phyloP scores from a whole-genome alignment of 2,329 filamentous ascomycete species.

The Albophoma yamanashiensis region DNA sequence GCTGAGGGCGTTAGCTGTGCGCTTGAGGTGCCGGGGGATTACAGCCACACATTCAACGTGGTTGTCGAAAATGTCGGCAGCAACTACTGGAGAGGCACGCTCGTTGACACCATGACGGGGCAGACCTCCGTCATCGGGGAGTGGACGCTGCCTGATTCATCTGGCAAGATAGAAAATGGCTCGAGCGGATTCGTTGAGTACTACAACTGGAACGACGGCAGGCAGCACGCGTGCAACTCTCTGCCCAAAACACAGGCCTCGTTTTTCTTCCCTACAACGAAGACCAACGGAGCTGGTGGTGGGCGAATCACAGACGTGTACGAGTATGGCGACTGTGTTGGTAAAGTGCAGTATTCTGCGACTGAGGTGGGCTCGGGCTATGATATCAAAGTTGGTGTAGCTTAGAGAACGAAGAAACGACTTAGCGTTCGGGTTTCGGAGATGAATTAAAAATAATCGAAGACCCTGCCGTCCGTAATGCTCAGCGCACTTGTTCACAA shows the following conservation, averaged over 20 bases:
- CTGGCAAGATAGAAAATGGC: constrained; percentile 5
- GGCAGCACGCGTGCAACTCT: constrained; percentile 5
- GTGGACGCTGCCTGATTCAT: constrained; percentile 8
- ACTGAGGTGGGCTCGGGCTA: neutral
- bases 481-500: too few relatives aligned
- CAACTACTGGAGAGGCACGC: constrained; percentile 12
- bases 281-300: constrained; percentile 3
- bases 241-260: constrained; percentile 8
- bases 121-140: constrained; percentile 6
- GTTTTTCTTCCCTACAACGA: constrained; percentile 6
- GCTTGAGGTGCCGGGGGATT: constrained; percentile 7
- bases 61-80: constrained; percentile 7
- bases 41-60: constrained; percentile 9
- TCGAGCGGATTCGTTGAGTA: constrained; percentile 13
- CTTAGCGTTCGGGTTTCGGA: too few relatives aligned
- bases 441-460: too few relatives aligned
- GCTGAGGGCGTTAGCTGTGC: constrained; percentile 11
- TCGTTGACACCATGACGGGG: constrained; percentile 6
- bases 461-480: too few relatives aligned
- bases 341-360: constrained; percentile 3
- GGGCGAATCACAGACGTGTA: constrained; percentile 7
- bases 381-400: constrained; percentile 5
- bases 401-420: too few relatives aligned
- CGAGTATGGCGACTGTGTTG: constrained; percentile 9
- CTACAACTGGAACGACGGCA: constrained; percentile 9